Conservation (phyloP, 768 basidiomycete genomes). For the Amanita rubescens region DNA sequence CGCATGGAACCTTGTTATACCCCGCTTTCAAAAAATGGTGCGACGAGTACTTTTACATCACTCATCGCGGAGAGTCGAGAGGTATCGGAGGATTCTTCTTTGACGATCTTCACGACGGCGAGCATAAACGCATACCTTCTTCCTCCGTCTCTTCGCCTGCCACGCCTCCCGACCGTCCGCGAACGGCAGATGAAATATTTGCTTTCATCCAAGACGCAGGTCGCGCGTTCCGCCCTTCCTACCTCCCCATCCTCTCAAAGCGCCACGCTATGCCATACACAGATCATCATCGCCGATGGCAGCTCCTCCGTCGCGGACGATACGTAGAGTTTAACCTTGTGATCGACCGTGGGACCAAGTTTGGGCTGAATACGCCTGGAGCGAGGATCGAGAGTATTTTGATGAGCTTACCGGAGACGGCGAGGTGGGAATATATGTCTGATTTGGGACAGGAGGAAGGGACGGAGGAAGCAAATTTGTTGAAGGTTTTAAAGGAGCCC, state of each 20-base stretch:
- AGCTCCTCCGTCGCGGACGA: constrained; percentile 81
- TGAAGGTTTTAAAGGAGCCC: constrained; percentile 56
- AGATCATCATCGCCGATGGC: constrained; percentile 80
- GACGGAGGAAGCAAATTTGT: constrained; percentile 58
- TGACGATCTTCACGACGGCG: constrained; percentile 74
- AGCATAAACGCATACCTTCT: constrained; percentile 53
- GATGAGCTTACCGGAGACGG: constrained; percentile 84
- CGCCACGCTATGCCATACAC: constrained; percentile 50
- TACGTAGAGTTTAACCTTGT: constrained; percentile 96
- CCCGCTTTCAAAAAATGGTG: constrained; percentile 89
- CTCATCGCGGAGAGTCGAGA: constrained; percentile 78
- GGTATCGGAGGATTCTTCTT: constrained; percentile 96
- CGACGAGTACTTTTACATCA: constrained; percentile 94
- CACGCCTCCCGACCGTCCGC: constrained; percentile 34
- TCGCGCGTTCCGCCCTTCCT: constrained; percentile 81
- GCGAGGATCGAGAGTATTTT: constrained; percentile 85
- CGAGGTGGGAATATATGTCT: constrained; percentile 86
- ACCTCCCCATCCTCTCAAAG: constrained; percentile 74
- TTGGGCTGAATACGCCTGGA: constrained; percentile 77
- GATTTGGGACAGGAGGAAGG: constrained; percentile 55
- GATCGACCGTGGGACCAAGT: constrained; percentile 83
- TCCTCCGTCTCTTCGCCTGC: constrained; percentile 24
- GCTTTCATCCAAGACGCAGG: constrained; percentile 64
- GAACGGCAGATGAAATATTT: constrained; percentile 65
- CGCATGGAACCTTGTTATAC: constrained; percentile 62